Conservation (phyloP, 495 filamentous ascomycete species). For the Aspergillus bridgeri region DNA sequence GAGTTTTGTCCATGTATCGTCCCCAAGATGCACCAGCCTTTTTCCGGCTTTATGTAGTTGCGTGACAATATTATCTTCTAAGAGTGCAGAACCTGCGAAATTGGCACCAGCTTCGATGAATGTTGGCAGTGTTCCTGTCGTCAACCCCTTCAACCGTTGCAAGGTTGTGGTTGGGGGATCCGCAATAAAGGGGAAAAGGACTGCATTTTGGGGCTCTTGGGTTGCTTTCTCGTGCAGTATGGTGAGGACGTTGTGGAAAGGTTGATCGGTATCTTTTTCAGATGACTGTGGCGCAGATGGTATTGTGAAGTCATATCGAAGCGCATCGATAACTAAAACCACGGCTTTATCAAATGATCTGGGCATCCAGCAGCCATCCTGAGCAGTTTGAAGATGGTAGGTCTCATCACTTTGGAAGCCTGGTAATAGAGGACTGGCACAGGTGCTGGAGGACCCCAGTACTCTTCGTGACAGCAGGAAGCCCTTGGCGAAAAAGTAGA, state of each 20-base stretch:
- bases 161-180: conserved; percentile 91
- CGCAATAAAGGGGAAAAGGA: conserved; percentile 90
- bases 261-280: conserved; percentile 46
- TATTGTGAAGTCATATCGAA: conserved; percentile 93
- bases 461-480: conserved; percentile 90
- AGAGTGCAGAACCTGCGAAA: conserved; percentile 88
- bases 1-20: conserved; percentile 89
- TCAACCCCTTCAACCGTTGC: conserved; percentile 86
- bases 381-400: conserved; percentile 18
- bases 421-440: conserved; percentile 38
- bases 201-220: conserved; percentile 67
- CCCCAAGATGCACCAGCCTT: conserved; percentile 83
- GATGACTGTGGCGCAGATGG: conserved; percentile 55
- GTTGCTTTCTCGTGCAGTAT: conserved; percentile 75
- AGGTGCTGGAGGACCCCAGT: conserved; percentile 75
- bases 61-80: conserved; percentile 87
- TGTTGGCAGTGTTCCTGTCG: conserved; percentile 89
- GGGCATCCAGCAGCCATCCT: conserved; percentile 87
- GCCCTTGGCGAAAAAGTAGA: conserved; percentile 88
- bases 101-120: conserved; percentile 90
- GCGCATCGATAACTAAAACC: conserved; percentile 83
- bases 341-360: conserved; percentile 89
- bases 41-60: conserved; percentile 74
- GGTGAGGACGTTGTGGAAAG: conserved; percentile 81
- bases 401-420: background rate